Conservation (phyloP, 208 protist genomes). For the Crithidia sp. region DNA sequence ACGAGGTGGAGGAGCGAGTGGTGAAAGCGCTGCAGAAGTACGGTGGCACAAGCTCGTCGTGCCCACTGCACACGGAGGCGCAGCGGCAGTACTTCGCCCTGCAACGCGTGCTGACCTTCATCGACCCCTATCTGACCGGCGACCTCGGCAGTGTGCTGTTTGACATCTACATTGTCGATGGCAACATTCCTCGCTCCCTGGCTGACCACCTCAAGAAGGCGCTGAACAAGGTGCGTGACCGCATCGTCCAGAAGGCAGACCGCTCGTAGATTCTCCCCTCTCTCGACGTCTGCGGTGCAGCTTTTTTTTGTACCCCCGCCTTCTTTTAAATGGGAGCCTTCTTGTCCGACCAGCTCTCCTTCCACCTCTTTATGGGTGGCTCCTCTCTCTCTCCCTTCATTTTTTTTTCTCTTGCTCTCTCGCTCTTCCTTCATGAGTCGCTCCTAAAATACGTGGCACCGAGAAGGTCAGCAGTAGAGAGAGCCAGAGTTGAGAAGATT, state of each 20-base stretch:
- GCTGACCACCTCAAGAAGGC: constrained; percentile 45
- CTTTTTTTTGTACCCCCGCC: neutral
- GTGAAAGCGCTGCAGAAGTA: constrained; percentile 33
- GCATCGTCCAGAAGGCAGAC: constrained; percentile 5
- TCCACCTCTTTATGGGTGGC: too few species aligned
- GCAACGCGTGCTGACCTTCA: constrained; percentile 53
- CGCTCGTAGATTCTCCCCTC: neutral
- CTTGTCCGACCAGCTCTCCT: too few species aligned
- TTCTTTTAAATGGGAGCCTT: neutral
- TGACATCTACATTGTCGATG: constrained; percentile 46
- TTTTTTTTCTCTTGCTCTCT: too few species aligned
- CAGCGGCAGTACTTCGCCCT: constrained; percentile 53
- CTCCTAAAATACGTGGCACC: too few species aligned
- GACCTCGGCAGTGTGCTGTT: constrained; percentile 48
- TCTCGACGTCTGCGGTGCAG: neutral
- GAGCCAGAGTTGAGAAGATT: neutral
- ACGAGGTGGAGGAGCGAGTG: constrained; percentile 45
- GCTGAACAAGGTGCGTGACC: constrained; percentile 17
- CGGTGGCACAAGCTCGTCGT: constrained; percentile 29
- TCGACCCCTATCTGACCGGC: constrained; percentile 58
- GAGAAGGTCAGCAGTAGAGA: too few species aligned
- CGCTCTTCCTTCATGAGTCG: too few species aligned
- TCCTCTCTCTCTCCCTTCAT: neutral
- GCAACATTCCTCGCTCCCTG: constrained; percentile 34
- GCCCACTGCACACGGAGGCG: constrained; percentile 44